phyloP scores from a whole-genome alignment of 1,284 basidiomycete genomes.

The Heliocybe sulcata region DNA sequence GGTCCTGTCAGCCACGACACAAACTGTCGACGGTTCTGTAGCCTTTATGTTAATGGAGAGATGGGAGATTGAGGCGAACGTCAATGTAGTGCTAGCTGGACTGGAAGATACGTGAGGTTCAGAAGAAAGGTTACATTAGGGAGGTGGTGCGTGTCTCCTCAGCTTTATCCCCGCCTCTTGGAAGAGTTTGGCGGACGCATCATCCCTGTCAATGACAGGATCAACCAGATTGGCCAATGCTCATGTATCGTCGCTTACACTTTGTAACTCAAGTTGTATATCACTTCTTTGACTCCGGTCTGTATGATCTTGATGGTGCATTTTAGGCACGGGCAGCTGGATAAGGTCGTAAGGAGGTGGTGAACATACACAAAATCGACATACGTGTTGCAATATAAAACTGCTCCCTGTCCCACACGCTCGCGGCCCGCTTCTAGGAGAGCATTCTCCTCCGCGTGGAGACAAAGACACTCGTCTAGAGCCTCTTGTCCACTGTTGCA shows the following conservation, averaged over 20 bases:
- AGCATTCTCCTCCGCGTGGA: constrained; percentile 99
- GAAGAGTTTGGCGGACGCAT: constrained; percentile 72
- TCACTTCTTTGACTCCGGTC: constrained; percentile 86
- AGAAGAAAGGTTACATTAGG: not conserved
- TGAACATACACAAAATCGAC: constrained; percentile 15
- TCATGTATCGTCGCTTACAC: constrained; percentile 51
- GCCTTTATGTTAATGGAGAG: constrained; percentile 42
- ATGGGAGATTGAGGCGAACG: constrained; percentile 60
- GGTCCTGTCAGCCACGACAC: constrained; percentile 51
- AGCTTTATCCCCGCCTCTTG: constrained; percentile 74
- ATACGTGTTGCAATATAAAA: constrained; percentile 87
- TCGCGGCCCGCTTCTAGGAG: constrained; percentile 89
- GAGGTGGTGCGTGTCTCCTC: constrained; percentile 48
- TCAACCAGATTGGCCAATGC: not conserved
- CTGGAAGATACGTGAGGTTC: not conserved
- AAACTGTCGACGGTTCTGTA: constrained; percentile 30
- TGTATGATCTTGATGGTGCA: constrained; percentile 98
- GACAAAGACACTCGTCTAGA: constrained; percentile 84
- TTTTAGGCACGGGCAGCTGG: constrained; percentile 91
- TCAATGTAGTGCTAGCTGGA: constrained; percentile 32
- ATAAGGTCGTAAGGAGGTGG: constrained; percentile 5
- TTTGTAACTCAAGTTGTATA: constrained; percentile 95
- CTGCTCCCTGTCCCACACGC: constrained; percentile 74
- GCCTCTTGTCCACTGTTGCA: constrained; percentile 67
- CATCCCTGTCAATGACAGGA: constrained; percentile 48